Percentiles rank a stretch among this genome's conserved stretches.
Evolutionary conservation across 2,329 filamentous ascomycete genomes (phyloP).

Genomic region (Didymella glomerata): DNA sequence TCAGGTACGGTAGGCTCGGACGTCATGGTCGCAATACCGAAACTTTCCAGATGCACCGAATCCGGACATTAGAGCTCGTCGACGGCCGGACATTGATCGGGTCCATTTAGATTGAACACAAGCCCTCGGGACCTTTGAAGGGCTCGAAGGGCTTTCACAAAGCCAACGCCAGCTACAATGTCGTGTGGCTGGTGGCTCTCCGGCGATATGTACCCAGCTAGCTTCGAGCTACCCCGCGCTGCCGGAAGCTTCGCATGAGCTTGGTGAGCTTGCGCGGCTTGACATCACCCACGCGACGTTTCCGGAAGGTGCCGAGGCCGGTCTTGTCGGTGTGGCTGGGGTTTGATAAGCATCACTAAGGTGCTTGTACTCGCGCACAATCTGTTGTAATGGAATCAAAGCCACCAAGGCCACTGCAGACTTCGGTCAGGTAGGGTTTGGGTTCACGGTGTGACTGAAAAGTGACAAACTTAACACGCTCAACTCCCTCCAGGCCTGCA

Average conservation of each 20-base stretch:
- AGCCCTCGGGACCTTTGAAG: background rate
- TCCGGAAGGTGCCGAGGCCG: background rate
- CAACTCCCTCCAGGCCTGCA: background rate
- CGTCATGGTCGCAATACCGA: conserved; percentile 9
- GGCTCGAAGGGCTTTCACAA: background rate
- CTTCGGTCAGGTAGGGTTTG: too few relatives aligned
- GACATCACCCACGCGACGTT: conserved; percentile 1
- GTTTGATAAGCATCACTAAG: background rate
- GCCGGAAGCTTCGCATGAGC: conserved; percentile 18
- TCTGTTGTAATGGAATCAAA: too few relatives aligned
- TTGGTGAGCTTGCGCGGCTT: conserved; percentile 20
- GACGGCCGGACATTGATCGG: too few relatives aligned
- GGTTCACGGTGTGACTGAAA: too few relatives aligned
- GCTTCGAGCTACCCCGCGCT: conserved; percentile 15
- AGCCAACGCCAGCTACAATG: background rate
- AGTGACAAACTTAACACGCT: too few relatives aligned
- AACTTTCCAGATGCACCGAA: background rate
- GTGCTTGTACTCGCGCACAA: background rate
- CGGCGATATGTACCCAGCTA: background rate
- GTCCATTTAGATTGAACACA: background rate
- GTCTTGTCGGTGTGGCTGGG: background rate
- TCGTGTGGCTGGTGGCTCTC: background rate
- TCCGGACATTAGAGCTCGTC: background rate
- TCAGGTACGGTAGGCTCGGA: conserved; percentile 5
- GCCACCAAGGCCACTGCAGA: too few relatives aligned